Evolutionary conservation across 495 filamentous ascomycete species (phyloP).

Genomic region (Cryomyces antarcticus): DNA sequence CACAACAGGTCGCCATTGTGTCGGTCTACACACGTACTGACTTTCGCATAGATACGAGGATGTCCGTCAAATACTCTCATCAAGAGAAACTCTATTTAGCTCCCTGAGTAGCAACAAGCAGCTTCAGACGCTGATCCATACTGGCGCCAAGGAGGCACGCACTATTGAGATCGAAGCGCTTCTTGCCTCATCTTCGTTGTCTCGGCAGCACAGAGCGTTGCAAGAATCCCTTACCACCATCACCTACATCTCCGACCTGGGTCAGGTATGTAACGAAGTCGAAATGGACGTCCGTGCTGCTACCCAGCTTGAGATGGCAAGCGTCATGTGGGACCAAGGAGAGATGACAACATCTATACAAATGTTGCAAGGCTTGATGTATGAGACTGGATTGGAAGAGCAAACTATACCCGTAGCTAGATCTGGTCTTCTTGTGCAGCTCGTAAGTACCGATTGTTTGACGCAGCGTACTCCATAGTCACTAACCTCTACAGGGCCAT

Average conservation of each 20-base stretch:
- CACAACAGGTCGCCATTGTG: neutral
- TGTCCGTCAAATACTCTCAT: constrained; percentile 60
- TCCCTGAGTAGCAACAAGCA: constrained; percentile 46
- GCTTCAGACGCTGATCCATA: constrained; percentile 35
- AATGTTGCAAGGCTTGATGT: constrained; percentile 59
- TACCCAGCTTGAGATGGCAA: constrained; percentile 58
- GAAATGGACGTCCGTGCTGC: constrained; percentile 59
- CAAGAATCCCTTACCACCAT: constrained; percentile 74
- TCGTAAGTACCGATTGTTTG: constrained; percentile 29
- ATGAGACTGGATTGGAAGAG: constrained; percentile 37
- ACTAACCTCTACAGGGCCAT: constrained; percentile 33
- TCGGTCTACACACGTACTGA: neutral
- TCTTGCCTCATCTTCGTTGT: constrained; percentile 50
- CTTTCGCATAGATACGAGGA: constrained; percentile 45
- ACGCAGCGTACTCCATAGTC: neutral
- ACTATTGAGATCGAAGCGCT: constrained; percentile 53
- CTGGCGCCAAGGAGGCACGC: constrained; percentile 40
- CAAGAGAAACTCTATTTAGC: constrained; percentile 62
- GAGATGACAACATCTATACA: constrained; percentile 80
- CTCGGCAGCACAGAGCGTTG: constrained; percentile 53
- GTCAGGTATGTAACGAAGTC: constrained; percentile 39
- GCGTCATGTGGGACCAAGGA: constrained; percentile 85
- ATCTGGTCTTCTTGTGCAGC: constrained; percentile 64
- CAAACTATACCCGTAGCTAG: constrained; percentile 56
- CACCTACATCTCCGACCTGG: constrained; percentile 56